Conservation (phyloP, 805 yeast genomes). For the Metschnikowia arizonensis region DNA sequence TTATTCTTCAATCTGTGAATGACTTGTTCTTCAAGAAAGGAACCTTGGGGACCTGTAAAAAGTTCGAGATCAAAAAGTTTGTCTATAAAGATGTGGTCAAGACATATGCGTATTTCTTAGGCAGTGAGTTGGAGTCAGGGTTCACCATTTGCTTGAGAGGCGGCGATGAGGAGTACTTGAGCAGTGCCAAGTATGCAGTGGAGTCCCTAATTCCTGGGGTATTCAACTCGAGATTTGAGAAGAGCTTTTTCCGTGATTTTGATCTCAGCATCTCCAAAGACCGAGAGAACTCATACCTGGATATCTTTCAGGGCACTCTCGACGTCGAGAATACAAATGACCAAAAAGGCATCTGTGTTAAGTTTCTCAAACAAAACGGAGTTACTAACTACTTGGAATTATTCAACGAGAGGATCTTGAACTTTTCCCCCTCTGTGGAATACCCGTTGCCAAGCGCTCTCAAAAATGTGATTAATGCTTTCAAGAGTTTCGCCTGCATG, state of each 20-base stretch:
- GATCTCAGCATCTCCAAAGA: conserved; percentile 10
- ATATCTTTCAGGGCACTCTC: conserved; percentile 1
- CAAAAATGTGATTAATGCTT: conserved; percentile 50
- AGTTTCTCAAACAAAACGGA: conserved; percentile 28
- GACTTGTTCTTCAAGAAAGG: conserved; percentile 63
- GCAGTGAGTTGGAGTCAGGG: conserved; percentile 70
- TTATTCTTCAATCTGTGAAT: conserved; percentile 81
- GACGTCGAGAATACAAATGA: conserved; percentile 15
- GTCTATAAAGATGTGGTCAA: conserved; percentile 53
- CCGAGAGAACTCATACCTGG: not conserved
- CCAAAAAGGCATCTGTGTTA: conserved; percentile 15
- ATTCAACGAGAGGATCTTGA: conserved; percentile 53
- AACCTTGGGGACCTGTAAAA: conserved; percentile 65
- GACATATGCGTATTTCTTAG: conserved; percentile 74
- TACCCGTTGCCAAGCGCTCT: conserved; percentile 68
- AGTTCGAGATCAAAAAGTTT: conserved; percentile 67
- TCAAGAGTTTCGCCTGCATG: conserved; percentile 30
- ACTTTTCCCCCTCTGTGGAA: conserved; percentile 81
- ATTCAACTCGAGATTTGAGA: conserved; percentile 78
- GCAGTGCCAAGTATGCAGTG: conserved; percentile 69
- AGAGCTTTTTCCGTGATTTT: conserved; percentile 14
- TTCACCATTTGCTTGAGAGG: conserved; percentile 89
- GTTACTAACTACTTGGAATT: conserved; percentile 32
- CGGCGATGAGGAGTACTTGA: conserved; percentile 54
- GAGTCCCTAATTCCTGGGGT: conserved; percentile 77